phyloP scores from a whole-genome alignment of 441 rosid species.

The Francoa sonchifolia region DNA sequence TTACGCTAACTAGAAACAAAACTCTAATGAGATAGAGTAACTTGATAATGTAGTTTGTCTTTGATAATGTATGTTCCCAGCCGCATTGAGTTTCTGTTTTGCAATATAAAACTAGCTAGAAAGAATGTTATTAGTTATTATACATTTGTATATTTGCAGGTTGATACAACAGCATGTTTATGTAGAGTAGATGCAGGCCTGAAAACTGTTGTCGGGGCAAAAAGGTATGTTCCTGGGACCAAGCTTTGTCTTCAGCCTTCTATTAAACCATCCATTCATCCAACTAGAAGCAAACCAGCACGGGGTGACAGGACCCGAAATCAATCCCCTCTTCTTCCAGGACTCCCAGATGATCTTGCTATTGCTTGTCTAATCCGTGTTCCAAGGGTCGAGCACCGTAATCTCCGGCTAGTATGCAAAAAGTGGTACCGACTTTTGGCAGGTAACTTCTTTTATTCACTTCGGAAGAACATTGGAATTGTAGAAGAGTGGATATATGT shows the following conservation, averaged over 20 bases:
- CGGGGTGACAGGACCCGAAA: constrained; percentile 34
- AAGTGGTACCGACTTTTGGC: constrained; percentile 39
- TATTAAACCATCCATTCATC: constrained; percentile 48
- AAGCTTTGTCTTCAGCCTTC: constrained; percentile 42
- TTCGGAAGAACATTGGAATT: constrained; percentile 36
- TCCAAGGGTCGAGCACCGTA: constrained; percentile 39
- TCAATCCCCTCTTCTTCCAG: constrained; percentile 41
- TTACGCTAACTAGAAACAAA: too few species aligned
- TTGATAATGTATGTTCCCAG: constrained; percentile 4
- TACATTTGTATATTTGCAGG: constrained; percentile 25
- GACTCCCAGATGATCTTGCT: constrained; percentile 49
- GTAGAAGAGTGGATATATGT: constrained; percentile 49
- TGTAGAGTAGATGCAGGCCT: constrained; percentile 45
- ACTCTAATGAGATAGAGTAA: too few species aligned
- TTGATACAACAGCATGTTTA: constrained; percentile 38
- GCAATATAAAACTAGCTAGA: neutral
- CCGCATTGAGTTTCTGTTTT: neutral
- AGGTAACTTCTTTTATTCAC: constrained; percentile 40
- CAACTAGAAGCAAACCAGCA: constrained; percentile 28
- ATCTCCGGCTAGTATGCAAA: constrained; percentile 43
- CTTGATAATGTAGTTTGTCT: neutral
- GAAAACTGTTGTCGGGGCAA: constrained; percentile 43
- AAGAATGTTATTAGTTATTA: constrained; percentile 1
- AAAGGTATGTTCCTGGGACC: constrained; percentile 36
- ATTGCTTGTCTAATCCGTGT: constrained; percentile 44